Evolutionary conservation across 2,329 filamentous ascomycete species (phyloP).

Genomic region (Dothiorella sarmentorum): DNA sequence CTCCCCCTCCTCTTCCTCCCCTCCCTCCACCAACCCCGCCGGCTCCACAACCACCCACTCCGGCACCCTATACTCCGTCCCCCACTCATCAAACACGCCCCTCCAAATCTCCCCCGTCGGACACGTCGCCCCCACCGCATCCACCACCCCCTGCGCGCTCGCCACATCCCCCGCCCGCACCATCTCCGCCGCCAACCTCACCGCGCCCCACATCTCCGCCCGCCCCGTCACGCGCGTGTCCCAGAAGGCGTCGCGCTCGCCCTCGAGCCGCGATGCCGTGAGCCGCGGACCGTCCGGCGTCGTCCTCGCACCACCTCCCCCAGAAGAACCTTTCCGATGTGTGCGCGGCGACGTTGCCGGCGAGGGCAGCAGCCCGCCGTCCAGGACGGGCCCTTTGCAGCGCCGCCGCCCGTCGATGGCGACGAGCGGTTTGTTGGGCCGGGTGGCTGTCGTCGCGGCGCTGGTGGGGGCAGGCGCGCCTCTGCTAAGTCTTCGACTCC

Average conservation of each 20-base stretch:
- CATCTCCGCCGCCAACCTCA: conserved; percentile 65
- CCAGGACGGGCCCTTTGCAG: conserved; percentile 10
- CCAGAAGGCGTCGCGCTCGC: conserved; percentile 80
- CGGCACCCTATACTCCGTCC: conserved; percentile 43
- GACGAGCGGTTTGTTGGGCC: conserved; percentile 16
- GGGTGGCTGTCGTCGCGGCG: neutral
- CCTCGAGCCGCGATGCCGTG: conserved; percentile 63
- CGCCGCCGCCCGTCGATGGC: neutral
- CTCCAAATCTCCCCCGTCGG: conserved; percentile 41
- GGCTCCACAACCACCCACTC: conserved; percentile 47
- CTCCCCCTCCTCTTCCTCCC: conserved; percentile 26
- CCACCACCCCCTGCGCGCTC: conserved; percentile 72
- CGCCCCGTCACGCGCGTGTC: conserved; percentile 80
- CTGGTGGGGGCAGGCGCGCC: neutral
- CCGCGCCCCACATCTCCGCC: conserved; percentile 74
- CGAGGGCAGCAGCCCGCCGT: conserved; percentile 3
- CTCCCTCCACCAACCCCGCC: conserved; percentile 36
- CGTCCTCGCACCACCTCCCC: neutral
- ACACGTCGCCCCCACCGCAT: conserved; percentile 62
- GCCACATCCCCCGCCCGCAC: conserved; percentile 54
- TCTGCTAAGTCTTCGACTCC: neutral
- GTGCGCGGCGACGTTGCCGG: neutral
- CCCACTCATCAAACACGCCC: conserved; percentile 44
- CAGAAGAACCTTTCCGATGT: neutral
- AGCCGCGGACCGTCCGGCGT: conserved; percentile 47